A percentile compares a stretch with the other conserved stretches of the same genome.
These are phyloP conservation scores for Cymbopogon flexuosus DNA, from an alignment of 202 grass and related monocot genomes.

Conservation along the genomic window DNA sequence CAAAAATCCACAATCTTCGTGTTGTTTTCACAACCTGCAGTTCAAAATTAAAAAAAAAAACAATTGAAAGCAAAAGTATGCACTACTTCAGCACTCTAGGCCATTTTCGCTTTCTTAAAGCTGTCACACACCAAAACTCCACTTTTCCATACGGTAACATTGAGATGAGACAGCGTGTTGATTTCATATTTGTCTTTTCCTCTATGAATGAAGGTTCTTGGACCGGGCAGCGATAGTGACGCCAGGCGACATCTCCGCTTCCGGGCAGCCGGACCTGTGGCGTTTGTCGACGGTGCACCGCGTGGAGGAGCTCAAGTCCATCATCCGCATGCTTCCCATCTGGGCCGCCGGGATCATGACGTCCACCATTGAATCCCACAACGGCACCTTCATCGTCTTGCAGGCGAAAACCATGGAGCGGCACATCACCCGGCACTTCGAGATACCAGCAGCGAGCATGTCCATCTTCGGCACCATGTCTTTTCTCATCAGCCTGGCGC, in stretches of 20 bases:
- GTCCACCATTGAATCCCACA: constrained; percentile 40
- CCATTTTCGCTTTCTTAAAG: too few species aligned
- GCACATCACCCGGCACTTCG: constrained; percentile 36
- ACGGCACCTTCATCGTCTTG: constrained; percentile 44
- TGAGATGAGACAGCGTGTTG: background rate
- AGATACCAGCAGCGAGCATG: constrained; percentile 44
- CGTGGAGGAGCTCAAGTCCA: constrained; percentile 80
- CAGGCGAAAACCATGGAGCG: constrained; percentile 55
- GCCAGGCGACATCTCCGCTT: constrained; percentile 33
- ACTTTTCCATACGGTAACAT: background rate
- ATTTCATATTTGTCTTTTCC: background rate
- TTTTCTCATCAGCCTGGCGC: constrained; percentile 31
- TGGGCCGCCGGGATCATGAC: constrained; percentile 45
- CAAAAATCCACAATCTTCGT: too few species aligned
- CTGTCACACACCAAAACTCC: background rate
- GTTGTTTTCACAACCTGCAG: too few species aligned
- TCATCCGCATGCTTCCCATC: constrained; percentile 71
- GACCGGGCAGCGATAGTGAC: constrained; percentile 40
- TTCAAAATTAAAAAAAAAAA: too few species aligned
- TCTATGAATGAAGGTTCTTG: background rate
- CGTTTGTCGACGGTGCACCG: constrained; percentile 73
- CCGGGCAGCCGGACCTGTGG: constrained; percentile 54
- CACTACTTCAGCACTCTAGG: too few species aligned
- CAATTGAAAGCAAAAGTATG: too few species aligned
- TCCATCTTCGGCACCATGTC: constrained; percentile 29